These are phyloP conservation scores for Paraconiothyrium sp. DNA, from an alignment of 2,329 filamentous ascomycete genomes.

Conservation along the genomic window DNA sequence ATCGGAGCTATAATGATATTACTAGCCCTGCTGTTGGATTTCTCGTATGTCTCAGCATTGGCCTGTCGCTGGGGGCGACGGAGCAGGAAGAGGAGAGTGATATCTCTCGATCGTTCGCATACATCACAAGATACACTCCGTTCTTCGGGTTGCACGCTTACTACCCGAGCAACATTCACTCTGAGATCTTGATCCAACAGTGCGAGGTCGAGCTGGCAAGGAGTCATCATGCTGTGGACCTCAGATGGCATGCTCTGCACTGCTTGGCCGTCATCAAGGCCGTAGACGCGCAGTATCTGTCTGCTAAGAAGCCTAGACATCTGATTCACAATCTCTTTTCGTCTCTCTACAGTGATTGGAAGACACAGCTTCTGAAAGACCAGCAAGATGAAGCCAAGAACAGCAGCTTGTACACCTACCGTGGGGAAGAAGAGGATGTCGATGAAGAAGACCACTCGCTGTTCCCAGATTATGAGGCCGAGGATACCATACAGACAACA, in stretches of 20 bases:
- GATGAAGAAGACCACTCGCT: conserved; percentile 79
- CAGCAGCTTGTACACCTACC: conserved; percentile 83
- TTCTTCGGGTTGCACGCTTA: conserved; percentile 39
- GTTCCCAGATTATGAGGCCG: conserved; percentile 79
- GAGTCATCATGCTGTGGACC: conserved; percentile 36
- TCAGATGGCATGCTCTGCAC: conserved; percentile 49
- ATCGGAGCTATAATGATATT: conserved; percentile 85
- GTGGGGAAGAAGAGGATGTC: conserved; percentile 81
- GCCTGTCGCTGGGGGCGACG: conserved; percentile 66
- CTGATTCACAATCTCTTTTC: conserved; percentile 74
- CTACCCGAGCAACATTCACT: conserved; percentile 19
- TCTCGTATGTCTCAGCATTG: conserved; percentile 79
- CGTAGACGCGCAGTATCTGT: conserved; percentile 31
- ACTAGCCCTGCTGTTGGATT: conserved; percentile 80
- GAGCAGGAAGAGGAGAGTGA: conserved; percentile 29
- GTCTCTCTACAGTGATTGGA: conserved; percentile 82
- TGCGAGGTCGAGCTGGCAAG: conserved; percentile 33
- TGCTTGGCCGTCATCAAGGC: conserved; percentile 36
- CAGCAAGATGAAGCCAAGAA: conserved; percentile 77
- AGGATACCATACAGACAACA: conserved; percentile 44
- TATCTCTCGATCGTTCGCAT: conserved; percentile 31
- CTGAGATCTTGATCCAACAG: conserved; percentile 28
- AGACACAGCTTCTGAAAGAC: conserved; percentile 76
- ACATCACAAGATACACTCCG: conserved; percentile 41
- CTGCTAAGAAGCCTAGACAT: conserved; percentile 36